Base-by-base conservation (phyloP, 345 rosid species). In the Cardamine resedifolia region DNA sequence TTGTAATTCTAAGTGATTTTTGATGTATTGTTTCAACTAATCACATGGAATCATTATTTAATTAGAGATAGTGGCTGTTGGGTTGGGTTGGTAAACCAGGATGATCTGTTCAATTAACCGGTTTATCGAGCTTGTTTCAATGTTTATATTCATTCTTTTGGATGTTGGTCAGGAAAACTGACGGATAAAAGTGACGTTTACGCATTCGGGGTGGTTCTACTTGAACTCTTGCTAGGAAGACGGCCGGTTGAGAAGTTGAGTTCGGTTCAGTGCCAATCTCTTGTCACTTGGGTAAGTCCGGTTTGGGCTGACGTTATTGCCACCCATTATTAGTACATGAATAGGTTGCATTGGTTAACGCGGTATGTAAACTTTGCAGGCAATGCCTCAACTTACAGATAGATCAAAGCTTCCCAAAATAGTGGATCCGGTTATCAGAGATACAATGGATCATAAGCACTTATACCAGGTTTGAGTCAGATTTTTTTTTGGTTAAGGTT, bases 301-400 rank as follows among this genome's bases (percentile, higher is more conserved):
- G 60, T 38, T 62, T 61, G 2, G 5, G 3, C 10, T 10, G 7
- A 18, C 15, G 41, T 15, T 43, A 34, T 45, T 7, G 27, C 10
- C 24, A 23, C 2, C 10, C 24, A 45, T 24, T 5, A 34, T 19
- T 7, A 16, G 12, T 39, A 55, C 18, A 34, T 5, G 27, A 44
- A 55, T 1, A 33, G 0, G 47, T 47, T 71, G 74, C 78, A 75
- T 28, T 50, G 62, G 15, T 30, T 67, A 38, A 66, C 38, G 18
- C 11, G 12, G 15, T 53, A 41, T 28, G 11, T 45, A 57, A 72
- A 12, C 5, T 10, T 52, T 64, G 81, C 87, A 94, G 98, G 98
- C 98, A 74, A 88, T 94, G 97, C 97, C 98, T 43, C 96, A 89
- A 81, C 97, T 94, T 20, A 91, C 93, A 4, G 96, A 91, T 81